Conservation (phyloP, 2,329 filamentous ascomycete species). For the Diaporthe australafricana region DNA sequence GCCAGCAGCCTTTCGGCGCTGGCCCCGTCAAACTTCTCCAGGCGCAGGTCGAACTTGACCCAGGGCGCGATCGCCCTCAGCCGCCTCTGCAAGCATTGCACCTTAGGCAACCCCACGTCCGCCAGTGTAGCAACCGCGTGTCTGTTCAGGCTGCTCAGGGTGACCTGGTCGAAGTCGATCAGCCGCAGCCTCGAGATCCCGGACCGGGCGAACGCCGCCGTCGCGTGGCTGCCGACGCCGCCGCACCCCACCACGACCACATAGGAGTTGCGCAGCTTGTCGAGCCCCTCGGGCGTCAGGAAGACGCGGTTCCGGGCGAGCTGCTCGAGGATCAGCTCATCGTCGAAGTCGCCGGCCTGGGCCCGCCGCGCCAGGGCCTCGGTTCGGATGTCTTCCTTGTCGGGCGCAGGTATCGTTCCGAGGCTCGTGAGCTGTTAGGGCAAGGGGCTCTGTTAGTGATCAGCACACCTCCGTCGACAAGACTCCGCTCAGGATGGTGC, state of each 20-base stretch:
- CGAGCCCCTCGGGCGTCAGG: conserved; percentile 83
- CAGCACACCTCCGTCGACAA: conserved; percentile 22
- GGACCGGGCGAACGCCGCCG: conserved; percentile 86
- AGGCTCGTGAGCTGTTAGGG: conserved; percentile 67
- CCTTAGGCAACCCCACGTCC: conserved; percentile 94
- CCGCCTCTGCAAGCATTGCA: conserved; percentile 82
- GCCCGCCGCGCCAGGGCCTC: conserved; percentile 69
- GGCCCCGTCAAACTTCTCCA: conserved; percentile 81
- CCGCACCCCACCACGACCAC: conserved; percentile 93
- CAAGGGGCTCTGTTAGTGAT: conserved; percentile 37
- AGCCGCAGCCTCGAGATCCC: conserved; percentile 89
- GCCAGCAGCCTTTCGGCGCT: conserved; percentile 76
- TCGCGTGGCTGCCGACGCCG: conserved; percentile 93
- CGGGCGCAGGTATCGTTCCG: conserved; percentile 60
- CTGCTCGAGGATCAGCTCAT: conserved; percentile 92
- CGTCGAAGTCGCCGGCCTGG: conserved; percentile 73
- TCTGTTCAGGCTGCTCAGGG: conserved; percentile 92
- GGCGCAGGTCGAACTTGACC: conserved; percentile 87
- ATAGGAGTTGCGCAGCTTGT: conserved; percentile 83
- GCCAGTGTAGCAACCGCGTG: conserved; percentile 94
- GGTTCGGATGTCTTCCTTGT: conserved; percentile 72
- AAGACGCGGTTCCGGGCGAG: conserved; percentile 94
- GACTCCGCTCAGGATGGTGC: conserved; percentile 40
- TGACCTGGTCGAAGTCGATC: conserved; percentile 98
- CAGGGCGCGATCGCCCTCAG: conserved; percentile 91